Conservation (phyloP, 805 yeast species). For the Teunomyces tritomae region DNA sequence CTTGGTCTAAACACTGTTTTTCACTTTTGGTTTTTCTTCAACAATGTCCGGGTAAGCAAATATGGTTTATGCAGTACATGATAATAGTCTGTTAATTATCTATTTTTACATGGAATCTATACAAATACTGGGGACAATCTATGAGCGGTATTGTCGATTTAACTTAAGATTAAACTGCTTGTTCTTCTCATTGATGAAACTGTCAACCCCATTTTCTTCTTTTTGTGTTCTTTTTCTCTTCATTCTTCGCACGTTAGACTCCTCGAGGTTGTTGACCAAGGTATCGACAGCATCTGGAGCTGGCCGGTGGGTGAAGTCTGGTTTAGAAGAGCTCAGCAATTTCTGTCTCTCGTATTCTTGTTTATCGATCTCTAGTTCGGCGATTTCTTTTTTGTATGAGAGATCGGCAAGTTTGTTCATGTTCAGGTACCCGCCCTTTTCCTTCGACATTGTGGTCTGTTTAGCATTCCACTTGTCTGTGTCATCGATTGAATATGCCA, state of each 20-base stretch:
- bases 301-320: slow-evolving; percentile 35
- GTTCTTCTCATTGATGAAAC: slow-evolving; percentile 68
- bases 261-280: slow-evolving; percentile 31
- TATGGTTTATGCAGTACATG: neutral
- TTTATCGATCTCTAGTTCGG: slow-evolving; percentile 32
- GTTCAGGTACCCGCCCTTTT: slow-evolving; percentile 45
- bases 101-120: neutral
- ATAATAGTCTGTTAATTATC: neutral
- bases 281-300: slow-evolving; percentile 17
- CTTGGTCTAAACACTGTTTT: neutral
- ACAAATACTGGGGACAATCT: neutral
- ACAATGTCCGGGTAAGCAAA: slow-evolving; percentile 5
- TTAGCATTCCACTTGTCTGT: slow-evolving; percentile 60
- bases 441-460: slow-evolving; percentile 12
- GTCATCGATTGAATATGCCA: slow-evolving; percentile 52
- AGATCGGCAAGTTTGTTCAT: slow-evolving; percentile 56
- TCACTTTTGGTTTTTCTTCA: slow-evolving; percentile 1
- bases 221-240: slow-evolving; percentile 35
- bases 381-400: slow-evolving; percentile 55
- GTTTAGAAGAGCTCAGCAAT: slow-evolving; percentile 1
- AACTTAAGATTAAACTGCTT: slow-evolving; percentile 70
- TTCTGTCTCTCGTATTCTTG: slow-evolving; percentile 44
- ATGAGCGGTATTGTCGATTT: slow-evolving; percentile 45
- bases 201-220: slow-evolving; percentile 33
- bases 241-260: slow-evolving; percentile 34